Conservation (phyloP, 1,284 basidiomycete genomes). For the Athelia psychrophila region DNA sequence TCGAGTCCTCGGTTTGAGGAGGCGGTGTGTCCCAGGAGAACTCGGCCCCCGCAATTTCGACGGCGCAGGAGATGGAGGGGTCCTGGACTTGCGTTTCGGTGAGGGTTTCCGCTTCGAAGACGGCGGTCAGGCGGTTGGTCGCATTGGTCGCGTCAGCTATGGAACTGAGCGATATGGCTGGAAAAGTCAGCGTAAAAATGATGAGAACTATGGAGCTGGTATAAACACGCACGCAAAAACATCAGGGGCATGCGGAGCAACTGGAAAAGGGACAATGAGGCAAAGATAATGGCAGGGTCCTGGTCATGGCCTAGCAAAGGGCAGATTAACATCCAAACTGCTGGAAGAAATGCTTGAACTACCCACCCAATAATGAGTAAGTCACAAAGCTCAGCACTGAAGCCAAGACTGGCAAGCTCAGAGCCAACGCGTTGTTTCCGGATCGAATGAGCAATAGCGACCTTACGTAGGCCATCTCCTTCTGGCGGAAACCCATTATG, state of each 20-base stretch:
- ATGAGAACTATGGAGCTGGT: background rate
- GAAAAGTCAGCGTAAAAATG: background rate
- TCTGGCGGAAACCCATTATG: constrained; percentile 66
- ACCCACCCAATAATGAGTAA: constrained; percentile 55
- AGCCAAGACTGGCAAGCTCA: constrained; percentile 78
- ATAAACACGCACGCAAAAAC: constrained; percentile 57
- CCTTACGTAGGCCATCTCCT: constrained; percentile 80
- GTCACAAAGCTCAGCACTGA: constrained; percentile 86
- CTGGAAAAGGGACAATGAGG: constrained; percentile 82
- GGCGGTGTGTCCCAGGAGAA: constrained; percentile 87
- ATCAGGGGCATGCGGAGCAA: constrained; percentile 74
- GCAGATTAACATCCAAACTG: background rate
- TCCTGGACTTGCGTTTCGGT: constrained; percentile 51
- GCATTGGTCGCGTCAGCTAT: constrained; percentile 82
- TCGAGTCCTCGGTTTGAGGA: constrained; percentile 35
- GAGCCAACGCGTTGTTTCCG: constrained; percentile 63
- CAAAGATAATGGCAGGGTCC: constrained; percentile 72
- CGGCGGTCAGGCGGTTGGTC: constrained; percentile 59
- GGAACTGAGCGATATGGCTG: constrained; percentile 73
- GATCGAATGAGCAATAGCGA: constrained; percentile 72
- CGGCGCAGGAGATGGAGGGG: constrained; percentile 53
- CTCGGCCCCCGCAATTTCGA: constrained; percentile 64
- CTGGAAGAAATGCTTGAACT: background rate
- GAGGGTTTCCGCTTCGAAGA: constrained; percentile 79
- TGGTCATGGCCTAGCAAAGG: constrained; percentile 54